Evolutionary conservation across 768 basidiomycete genomes (phyloP), one percentile per base, ranked within the genome.

Genomic region (Mycena galericulata): DNA sequence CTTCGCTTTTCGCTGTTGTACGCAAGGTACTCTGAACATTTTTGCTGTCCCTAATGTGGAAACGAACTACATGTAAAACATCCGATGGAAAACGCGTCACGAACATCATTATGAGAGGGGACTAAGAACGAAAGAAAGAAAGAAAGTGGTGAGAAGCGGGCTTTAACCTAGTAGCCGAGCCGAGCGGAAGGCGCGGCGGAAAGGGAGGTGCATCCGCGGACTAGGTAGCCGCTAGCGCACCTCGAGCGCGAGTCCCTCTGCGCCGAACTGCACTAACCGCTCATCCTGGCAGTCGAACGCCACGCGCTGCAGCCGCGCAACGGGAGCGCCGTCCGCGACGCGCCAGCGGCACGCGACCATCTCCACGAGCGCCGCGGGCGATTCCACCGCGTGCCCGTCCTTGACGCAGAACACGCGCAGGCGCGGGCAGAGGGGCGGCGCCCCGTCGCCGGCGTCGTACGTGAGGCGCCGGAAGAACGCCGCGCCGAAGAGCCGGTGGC

Each of bases 291-390:
- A 62, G 27, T 22, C 18, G 50, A 62, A 12, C 27, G 36, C 20
- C 22, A 50, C n/a, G 9, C 24, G 34, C n/a, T 62, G 3, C 26
- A 62, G 32, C 7, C 50, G 61, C 38, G 49, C 40, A 20, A 62
- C 40, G 9, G 50, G 36, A 7, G 27, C 61, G 18, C 20, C 61
- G 24, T 30, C 61, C 9, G 50, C 38, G 3, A 32, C 50, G 49
- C 41, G 59, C 59, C 46, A 50, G 18, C 59, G 46, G 7, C 38
- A 43, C 10, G 36, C 50, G 40, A 62, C 14, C 61, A 62, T 62
- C 7, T 53, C 34, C 22, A 40, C 32, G 9, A 40, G n/a, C 15
- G 38, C 49, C 2, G 45, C 22, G 3, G 38, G 47, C n/a, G 49
- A 53, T 38, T 41, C 60, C 15, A 40, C 4, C 22, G n/a, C 22